phyloP scores from a whole-genome alignment of 2,329 filamentous ascomycete genomes.

The Ilyonectria mors-panacis region DNA sequence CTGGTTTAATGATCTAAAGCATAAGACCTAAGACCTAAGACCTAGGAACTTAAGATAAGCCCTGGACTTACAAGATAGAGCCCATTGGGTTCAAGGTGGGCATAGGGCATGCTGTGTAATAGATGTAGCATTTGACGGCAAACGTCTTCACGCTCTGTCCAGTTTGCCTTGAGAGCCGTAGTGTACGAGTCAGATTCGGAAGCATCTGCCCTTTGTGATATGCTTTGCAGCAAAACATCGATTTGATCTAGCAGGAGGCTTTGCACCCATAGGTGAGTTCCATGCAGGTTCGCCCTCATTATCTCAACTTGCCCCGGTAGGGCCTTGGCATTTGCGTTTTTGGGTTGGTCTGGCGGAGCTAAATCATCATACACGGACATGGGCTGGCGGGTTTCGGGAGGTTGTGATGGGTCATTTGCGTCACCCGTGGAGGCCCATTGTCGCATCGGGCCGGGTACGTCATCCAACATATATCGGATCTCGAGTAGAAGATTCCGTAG shows the following conservation, averaged over 20 bases:
- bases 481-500: slow-evolving; percentile 48
- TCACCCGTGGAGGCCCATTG: slow-evolving; percentile 28
- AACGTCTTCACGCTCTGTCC: slow-evolving; percentile 54
- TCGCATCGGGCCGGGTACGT: slow-evolving; percentile 37
- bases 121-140: slow-evolving; percentile 55
- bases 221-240: slow-evolving; percentile 44
- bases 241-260: slow-evolving; percentile 53
- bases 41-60: too few relatives aligned
- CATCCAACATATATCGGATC: slow-evolving; percentile 50
- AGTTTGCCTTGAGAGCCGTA: slow-evolving; percentile 39
- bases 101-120: slow-evolving; percentile 51
- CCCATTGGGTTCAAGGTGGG: slow-evolving; percentile 53
- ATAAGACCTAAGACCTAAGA: neutral
- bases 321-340: slow-evolving; percentile 18
- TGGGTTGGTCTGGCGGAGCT: neutral
- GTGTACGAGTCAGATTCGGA: neutral
- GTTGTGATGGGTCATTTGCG: slow-evolving; percentile 3
- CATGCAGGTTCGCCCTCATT: slow-evolving; percentile 54
- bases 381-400: slow-evolving; percentile 7
- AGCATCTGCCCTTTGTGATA: slow-evolving; percentile 8
- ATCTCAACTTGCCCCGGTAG: slow-evolving; percentile 42
- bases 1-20: neutral
- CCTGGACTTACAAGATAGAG: slow-evolving; percentile 49
- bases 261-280: slow-evolving; percentile 57
- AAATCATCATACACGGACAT: neutral